phyloP scores from a whole-genome alignment of 1,139 yeast species.

The Hansenula lynferdii region DNA sequence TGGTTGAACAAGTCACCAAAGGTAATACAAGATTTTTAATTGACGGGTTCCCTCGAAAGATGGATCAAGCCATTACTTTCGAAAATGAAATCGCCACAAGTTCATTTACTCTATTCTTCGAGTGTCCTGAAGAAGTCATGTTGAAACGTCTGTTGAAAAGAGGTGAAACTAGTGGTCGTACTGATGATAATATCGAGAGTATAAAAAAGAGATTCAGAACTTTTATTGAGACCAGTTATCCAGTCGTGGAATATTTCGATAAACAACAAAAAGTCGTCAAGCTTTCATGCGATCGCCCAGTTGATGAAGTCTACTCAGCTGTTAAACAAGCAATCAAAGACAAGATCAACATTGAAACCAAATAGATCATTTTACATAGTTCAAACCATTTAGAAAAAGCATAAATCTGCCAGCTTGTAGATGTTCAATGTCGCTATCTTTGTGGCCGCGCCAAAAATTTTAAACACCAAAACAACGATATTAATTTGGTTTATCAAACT shows the following conservation, averaged over 20 bases:
- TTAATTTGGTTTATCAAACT: background rate
- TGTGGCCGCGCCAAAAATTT: background rate
- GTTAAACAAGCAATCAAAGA: conserved; percentile 62
- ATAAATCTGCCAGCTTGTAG: no score
- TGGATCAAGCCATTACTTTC: conserved; percentile 95
- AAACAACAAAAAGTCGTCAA: conserved; percentile 72
- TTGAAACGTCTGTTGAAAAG: conserved; percentile 78
- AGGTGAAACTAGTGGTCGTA: conserved; percentile 91
- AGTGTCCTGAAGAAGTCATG: conserved; percentile 92
- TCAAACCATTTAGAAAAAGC: background rate
- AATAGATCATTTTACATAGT: background rate
- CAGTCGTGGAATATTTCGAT: conserved; percentile 84
- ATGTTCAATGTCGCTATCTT: no score
- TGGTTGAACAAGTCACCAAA: conserved; percentile 43
- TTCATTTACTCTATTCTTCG: conserved; percentile 81
- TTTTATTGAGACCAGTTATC: conserved; percentile 88
- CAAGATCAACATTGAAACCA: conserved; percentile 10
- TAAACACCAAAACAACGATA: background rate
- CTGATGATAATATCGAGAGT: conserved; percentile 89
- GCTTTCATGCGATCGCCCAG: conserved; percentile 74
- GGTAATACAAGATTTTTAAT: conserved; percentile 66
- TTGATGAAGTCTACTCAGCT: conserved; percentile 69
- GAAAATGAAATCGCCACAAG: conserved; percentile 77
- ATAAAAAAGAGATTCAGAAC: conserved; percentile 85
- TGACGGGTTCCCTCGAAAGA: conserved; percentile 97